phyloP scores from a whole-genome alignment of 768 basidiomycete genomes.

The Artomyces pyxidatus region DNA sequence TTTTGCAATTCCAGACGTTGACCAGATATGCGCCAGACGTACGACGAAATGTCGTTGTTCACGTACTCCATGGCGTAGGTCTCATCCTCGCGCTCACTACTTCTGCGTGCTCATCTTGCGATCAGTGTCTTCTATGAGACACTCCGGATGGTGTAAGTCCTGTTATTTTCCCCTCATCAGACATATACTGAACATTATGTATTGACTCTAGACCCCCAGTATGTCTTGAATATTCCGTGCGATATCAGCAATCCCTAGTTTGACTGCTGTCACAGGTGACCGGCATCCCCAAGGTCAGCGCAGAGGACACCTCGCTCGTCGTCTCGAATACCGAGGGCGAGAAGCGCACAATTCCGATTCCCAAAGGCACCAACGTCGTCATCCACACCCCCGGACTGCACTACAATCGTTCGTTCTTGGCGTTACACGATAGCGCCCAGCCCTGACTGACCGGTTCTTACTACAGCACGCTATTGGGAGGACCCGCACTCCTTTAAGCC shows the following conservation, averaged over 20 bases:
- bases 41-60: constrained; percentile 17
- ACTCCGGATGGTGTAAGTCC: constrained; percentile 30
- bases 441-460: too few relatives aligned
- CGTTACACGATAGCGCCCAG: too few relatives aligned
- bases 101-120: background rate
- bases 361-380: constrained; percentile 31
- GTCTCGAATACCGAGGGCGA: constrained; percentile 30
- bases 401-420: constrained; percentile 35
- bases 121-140: constrained; percentile 43
- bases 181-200: background rate
- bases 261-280: constrained; percentile 25
- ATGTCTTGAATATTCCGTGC: too few relatives aligned
- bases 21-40: constrained; percentile 6
- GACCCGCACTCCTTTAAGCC: constrained; percentile 40
- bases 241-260: background rate
- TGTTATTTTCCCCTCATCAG: background rate
- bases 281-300: constrained; percentile 35
- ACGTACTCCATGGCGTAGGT: constrained; percentile 15
- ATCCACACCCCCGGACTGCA: constrained; percentile 36
- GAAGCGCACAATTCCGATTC: constrained; percentile 31
- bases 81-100: background rate
- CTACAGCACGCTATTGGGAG: constrained; percentile 51
- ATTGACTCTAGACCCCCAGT: too few relatives aligned
- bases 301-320: constrained; percentile 38
- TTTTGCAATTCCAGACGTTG: background rate